These are phyloP conservation scores for Knoxdaviesia capensis DNA, from an alignment of 2,329 filamentous ascomycete genomes.

Conservation along the genomic window DNA sequence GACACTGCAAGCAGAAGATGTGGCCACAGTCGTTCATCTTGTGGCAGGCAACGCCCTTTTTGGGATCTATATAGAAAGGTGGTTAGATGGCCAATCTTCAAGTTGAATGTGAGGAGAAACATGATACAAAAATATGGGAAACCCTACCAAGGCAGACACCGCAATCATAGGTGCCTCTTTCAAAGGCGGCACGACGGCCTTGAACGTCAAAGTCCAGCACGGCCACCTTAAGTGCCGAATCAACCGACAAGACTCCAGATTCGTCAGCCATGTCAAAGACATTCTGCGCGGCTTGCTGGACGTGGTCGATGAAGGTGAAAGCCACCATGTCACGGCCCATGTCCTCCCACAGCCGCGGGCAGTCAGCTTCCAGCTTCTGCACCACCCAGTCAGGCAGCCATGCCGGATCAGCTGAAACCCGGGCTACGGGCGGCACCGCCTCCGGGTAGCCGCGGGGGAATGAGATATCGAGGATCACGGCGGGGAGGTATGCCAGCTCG, in stretches of 20 bases:
- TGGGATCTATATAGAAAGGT: slow-evolving; percentile 40
- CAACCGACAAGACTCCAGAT: slow-evolving; percentile 28
- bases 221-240: slow-evolving; percentile 41
- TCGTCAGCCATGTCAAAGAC: slow-evolving; percentile 36
- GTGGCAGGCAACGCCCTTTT: slow-evolving; percentile 70
- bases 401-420: slow-evolving; percentile 29
- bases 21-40: slow-evolving; percentile 67
- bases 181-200: slow-evolving; percentile 54
- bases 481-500: slow-evolving; percentile 34
- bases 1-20: slow-evolving; percentile 75
- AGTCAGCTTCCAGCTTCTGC: slow-evolving; percentile 28
- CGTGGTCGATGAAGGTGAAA: slow-evolving; percentile 42
- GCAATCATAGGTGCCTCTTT: slow-evolving; percentile 71
- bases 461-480: slow-evolving; percentile 29
- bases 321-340: slow-evolving; percentile 36
- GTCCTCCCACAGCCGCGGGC: slow-evolving; percentile 38
- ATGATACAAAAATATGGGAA: not conserved
- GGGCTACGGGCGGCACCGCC: slow-evolving; percentile 25
- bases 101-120: not conserved
- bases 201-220: slow-evolving; percentile 63
- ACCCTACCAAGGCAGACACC: slow-evolving; percentile 55
- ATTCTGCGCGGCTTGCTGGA: slow-evolving; percentile 36
- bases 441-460: slow-evolving; percentile 39
- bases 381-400: slow-evolving; percentile 34
- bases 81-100: not conserved